Conservation (phyloP, 2,329 filamentous ascomycete genomes). For the Talaromyces verruculosus region DNA sequence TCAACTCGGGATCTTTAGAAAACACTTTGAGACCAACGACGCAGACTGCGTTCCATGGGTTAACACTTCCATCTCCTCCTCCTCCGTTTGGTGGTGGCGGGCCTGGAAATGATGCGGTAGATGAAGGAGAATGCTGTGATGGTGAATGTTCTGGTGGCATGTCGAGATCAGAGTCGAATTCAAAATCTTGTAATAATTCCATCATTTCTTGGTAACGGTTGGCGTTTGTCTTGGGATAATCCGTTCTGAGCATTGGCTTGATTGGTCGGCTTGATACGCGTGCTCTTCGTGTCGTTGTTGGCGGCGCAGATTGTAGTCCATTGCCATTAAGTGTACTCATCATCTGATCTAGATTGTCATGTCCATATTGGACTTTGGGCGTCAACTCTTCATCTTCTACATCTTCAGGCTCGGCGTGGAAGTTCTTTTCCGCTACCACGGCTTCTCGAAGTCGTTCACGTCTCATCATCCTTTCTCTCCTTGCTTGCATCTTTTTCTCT, state of each 20-base stretch:
- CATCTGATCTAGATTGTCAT: not conserved
- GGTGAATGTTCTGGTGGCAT: constrained; percentile 37
- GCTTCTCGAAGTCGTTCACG: constrained; percentile 24
- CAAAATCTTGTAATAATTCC: constrained; percentile 42
- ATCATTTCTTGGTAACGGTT: constrained; percentile 29
- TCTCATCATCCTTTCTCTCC: constrained; percentile 34
- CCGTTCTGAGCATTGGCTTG: constrained; percentile 30
- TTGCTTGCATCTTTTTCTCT: constrained; percentile 37
- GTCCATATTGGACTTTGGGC: not conserved
- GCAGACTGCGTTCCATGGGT: constrained; percentile 62
- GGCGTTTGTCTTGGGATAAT: constrained; percentile 25
- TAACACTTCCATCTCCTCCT: constrained; percentile 27
- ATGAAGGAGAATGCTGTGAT: not conserved
- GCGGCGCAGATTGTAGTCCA: not conserved
- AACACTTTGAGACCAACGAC: constrained; percentile 61
- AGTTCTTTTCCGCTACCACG: not conserved
- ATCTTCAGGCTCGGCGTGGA: constrained; percentile 3
- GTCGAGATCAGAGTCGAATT: constrained; percentile 46
- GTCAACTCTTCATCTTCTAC: not conserved
- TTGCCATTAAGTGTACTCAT: not conserved
- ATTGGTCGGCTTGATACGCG: constrained; percentile 21
- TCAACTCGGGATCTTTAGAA: constrained; percentile 51
- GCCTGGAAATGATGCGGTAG: constrained; percentile 3
- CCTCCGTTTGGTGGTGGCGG: constrained; percentile 21
- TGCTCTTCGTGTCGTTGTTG: constrained; percentile 6